Conservation (phyloP, 306 rosid species). For the Lathyrus sativus region DNA sequence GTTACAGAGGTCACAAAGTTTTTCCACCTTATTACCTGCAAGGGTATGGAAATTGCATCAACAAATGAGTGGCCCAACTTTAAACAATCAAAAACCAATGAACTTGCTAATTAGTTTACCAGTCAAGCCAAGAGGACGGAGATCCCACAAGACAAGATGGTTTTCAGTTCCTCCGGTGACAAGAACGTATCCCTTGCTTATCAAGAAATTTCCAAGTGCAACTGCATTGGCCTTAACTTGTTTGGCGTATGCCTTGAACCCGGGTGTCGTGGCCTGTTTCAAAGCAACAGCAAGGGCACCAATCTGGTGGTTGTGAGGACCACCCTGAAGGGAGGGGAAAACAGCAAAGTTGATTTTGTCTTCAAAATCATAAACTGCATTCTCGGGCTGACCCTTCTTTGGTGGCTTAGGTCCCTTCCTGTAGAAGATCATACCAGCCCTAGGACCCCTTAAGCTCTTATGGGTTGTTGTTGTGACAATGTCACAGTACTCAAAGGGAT, state of each 20-base stretch:
- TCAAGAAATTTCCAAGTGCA: slow-evolving; percentile 80
- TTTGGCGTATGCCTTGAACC: slow-evolving; percentile 84
- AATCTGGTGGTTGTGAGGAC: slow-evolving; percentile 97
- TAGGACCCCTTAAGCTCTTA: slow-evolving; percentile 93
- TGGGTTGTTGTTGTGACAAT: slow-evolving; percentile 92
- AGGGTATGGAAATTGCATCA: slow-evolving; percentile 23
- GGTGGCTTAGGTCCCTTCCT: slow-evolving; percentile 90
- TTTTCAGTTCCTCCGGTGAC: slow-evolving; percentile 97
- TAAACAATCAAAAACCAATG: slow-evolving; percentile 1
- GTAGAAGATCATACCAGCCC: slow-evolving; percentile 97
- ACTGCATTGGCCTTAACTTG: slow-evolving; percentile 96
- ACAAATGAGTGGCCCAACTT: slow-evolving; percentile 1
- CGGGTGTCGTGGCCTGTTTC: slow-evolving; percentile 74
- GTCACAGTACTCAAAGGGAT: slow-evolving; percentile 87
- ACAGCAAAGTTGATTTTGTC: slow-evolving; percentile 94
- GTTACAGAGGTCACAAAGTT: slow-evolving; percentile 85
- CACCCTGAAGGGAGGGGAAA: slow-evolving; percentile 95
- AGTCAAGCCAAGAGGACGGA: slow-evolving; percentile 92
- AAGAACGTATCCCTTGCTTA: slow-evolving; percentile 80
- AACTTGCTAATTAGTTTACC: slow-evolving; percentile 48
- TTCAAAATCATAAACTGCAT: slow-evolving; percentile 80
- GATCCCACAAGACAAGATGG: slow-evolving; percentile 99
- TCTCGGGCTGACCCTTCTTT: slow-evolving; percentile 94
- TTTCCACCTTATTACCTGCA: slow-evolving; percentile 97
- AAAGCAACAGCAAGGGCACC: slow-evolving; percentile 95